These are phyloP conservation scores for Metschnikowia lunata DNA, from an alignment of 805 yeast genomes.

Conservation along the genomic window DNA sequence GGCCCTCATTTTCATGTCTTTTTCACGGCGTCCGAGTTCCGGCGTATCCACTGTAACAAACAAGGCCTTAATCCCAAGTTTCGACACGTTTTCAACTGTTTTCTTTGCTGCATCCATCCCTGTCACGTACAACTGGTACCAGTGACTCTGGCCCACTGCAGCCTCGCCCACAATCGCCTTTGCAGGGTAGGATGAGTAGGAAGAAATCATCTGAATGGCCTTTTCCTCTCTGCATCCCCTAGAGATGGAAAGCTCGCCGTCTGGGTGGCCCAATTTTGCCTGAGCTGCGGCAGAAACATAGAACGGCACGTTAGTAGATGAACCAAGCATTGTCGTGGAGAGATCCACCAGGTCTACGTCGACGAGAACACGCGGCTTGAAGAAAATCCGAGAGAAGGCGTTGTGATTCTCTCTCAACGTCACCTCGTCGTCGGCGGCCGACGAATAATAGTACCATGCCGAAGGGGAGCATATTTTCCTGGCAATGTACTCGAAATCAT, in stretches of 20 bases:
- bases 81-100: slow-evolving; percentile 67
- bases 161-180: slow-evolving; percentile 80
- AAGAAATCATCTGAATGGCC: slow-evolving; percentile 86
- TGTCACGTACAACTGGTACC: slow-evolving; percentile 87
- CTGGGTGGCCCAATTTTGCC: slow-evolving; percentile 88
- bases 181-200: slow-evolving; percentile 81
- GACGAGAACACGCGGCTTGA: slow-evolving; percentile 77
- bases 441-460: slow-evolving; percentile 58
- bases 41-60: slow-evolving; percentile 94
- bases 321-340: slow-evolving; percentile 73
- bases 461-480: slow-evolving; percentile 25
- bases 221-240: slow-evolving; percentile 70
- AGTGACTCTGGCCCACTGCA: slow-evolving; percentile 64
- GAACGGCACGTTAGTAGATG: slow-evolving; percentile 67
- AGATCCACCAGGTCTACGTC: slow-evolving; percentile 74
- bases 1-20: slow-evolving; percentile 44
- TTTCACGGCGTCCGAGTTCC: slow-evolving; percentile 57
- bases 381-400: slow-evolving; percentile 83
- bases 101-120: slow-evolving; percentile 49
- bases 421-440: slow-evolving; percentile 91
- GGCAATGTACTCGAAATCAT: slow-evolving; percentile 42
- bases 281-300: slow-evolving; percentile 90
- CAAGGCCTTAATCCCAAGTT: slow-evolving; percentile 55
- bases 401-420: slow-evolving; percentile 85
- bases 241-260: slow-evolving; percentile 85